These are phyloP conservation scores for Pezicula radicicola DNA, from an alignment of 2,329 filamentous ascomycete species.

Conservation along the genomic window DNA sequence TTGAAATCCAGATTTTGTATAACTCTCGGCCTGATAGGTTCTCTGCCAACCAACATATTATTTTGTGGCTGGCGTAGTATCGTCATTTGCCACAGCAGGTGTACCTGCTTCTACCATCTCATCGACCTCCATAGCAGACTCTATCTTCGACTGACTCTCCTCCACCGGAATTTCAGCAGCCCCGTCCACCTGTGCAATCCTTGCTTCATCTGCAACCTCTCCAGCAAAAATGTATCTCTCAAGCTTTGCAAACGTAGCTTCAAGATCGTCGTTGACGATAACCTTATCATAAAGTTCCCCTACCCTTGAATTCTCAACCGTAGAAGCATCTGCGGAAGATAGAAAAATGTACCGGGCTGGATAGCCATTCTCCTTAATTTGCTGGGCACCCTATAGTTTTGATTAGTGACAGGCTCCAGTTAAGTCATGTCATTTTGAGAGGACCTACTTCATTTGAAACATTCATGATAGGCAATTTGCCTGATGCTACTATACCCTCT, in stretches of 20 bases:
- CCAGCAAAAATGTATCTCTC: conserved; percentile 44
- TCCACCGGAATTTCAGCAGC: neutral
- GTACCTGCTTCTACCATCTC: neutral
- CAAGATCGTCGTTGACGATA: conserved; percentile 48
- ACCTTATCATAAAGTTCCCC: conserved; percentile 48
- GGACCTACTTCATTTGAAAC: conserved; percentile 49
- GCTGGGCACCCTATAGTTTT: conserved; percentile 45
- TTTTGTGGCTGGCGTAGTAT: neutral
- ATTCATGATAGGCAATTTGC: conserved; percentile 58
- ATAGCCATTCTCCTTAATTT: conserved; percentile 55
- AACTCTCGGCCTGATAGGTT: neutral
- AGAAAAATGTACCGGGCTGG: conserved; percentile 53
- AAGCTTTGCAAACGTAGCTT: conserved; percentile 44
- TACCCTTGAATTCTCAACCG: conserved; percentile 33
- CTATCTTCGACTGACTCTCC: neutral
- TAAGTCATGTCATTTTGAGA: neutral
- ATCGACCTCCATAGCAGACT: conserved; percentile 1
- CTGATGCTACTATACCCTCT: conserved; percentile 46
- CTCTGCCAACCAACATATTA: neutral
- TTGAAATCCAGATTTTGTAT: neutral
- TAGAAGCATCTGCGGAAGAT: conserved; percentile 37
- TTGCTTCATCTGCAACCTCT: conserved; percentile 7
- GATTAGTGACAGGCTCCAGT: neutral
- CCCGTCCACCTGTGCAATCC: neutral
- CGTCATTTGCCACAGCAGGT: neutral